A percentile compares a stretch with the other conserved stretches of the same genome.
These are phyloP conservation scores for Xylariaceae sp. DNA, from an alignment of 2,329 filamentous ascomycete genomes.

Conservation along the genomic window DNA sequence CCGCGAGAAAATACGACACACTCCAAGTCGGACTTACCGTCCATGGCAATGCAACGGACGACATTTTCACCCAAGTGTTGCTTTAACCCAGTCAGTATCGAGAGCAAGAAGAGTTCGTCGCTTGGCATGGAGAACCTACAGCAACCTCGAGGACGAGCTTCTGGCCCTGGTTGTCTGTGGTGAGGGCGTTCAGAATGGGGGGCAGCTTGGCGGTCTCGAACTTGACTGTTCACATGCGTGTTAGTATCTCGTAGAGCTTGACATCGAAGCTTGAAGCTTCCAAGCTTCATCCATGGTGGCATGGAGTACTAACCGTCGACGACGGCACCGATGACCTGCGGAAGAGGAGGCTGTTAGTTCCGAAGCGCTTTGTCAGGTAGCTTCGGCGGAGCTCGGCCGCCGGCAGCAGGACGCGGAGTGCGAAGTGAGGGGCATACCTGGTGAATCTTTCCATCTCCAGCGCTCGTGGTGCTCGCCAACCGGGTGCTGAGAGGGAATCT, in stretches of 20 bases:
- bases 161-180: conserved; percentile 83
- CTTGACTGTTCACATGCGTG: conserved; percentile 64
- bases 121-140: conserved; percentile 49
- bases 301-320: conserved; percentile 74
- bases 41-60: conserved; percentile 99
- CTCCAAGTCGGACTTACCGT: conserved; percentile 60
- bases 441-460: conserved; percentile 63
- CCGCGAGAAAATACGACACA: conserved; percentile 13
- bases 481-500: conserved; percentile 51
- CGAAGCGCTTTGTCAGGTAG: conserved; percentile 30
- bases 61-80: conserved; percentile 99
- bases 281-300: conserved; percentile 5
- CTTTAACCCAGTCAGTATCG: conserved; percentile 48
- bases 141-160: conserved; percentile 96
- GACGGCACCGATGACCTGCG: conserved; percentile 95
- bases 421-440: conserved; percentile 46
- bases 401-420: background rate
- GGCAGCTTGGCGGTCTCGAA: conserved; percentile 93
- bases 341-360: conserved; percentile 48
- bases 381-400: conserved; percentile 16
- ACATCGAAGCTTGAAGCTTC: background rate
- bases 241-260: conserved; percentile 18
- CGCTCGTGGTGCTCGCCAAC: conserved; percentile 54
- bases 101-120: conserved; percentile 3
- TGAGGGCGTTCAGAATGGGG: conserved; percentile 93